Base-by-base conservation (phyloP, 306 rosid genomes). In the Nissolia schottii region DNA sequence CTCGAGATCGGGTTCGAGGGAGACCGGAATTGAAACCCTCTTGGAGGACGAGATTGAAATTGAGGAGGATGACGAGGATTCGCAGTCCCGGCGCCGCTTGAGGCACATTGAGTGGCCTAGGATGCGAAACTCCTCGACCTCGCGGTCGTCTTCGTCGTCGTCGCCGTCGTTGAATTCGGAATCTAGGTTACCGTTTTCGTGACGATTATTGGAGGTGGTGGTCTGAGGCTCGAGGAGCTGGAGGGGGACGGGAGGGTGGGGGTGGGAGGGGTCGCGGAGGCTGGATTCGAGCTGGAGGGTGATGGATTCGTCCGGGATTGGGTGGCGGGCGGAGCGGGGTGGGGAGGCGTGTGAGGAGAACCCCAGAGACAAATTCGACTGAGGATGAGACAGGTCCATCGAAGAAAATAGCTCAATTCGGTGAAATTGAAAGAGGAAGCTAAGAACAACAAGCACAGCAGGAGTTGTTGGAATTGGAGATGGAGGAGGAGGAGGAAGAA, bases 71-170 rank as follows among this genome's bases (percentile, higher is more conserved):
- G 85, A 74, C 0, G 92, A 84, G 0, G 94, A 83, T 15, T 92
- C 98, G 27, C 78, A 56, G 60, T 90, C 95, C 29, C 91, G 74
- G 27, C 87, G 83, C 60, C 98, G 85, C 76, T 92, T 92, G 61
- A 92, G 56, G 64, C 96, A 92, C 97, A 92, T 86, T 16, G 96
- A 82, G 67, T 92, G 98, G 7, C 98, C 98, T 55, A 92, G 72
- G 67, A 92, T 88, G 40, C 89, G 90, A 77, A 92, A 86, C 77
- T 92, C 97, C 37, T 89, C 91, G 0, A 89, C 89, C n/a, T 88
- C 94, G 28, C 71, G 65, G 58, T 87, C 95, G 0, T 87, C 89
- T 2, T 71, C 87, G 3, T 82, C 85, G 13, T 80, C 77, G 28
- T 75, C 75, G 59, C 32, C 53, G 81, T 38, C 76, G 62, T 60